Conservation (phyloP, 495 filamentous ascomycete genomes). For the Tuber indicum region DNA sequence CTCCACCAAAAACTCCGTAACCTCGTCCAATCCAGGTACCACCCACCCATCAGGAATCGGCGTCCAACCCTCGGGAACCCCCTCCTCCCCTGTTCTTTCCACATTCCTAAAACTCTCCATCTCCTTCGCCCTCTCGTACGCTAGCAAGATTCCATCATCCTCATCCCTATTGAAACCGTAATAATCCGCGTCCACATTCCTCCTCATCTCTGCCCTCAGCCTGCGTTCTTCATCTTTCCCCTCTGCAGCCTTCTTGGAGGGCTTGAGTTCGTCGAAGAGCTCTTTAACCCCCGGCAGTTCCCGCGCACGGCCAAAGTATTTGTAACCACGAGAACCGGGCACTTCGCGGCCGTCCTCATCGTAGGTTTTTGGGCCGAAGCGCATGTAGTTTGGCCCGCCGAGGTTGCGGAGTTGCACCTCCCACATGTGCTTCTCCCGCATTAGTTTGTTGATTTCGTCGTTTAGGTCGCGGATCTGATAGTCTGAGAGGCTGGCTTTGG, state of each 20-base stretch:
- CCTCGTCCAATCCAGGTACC: conserved; percentile 78
- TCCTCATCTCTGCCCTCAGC: conserved; percentile 61
- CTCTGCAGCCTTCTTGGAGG: conserved; percentile 53
- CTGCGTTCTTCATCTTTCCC: conserved; percentile 57
- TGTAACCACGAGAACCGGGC: conserved; percentile 56
- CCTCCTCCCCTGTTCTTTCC: conserved; percentile 47
- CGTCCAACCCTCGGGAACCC: conserved; percentile 60
- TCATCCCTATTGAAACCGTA: conserved; percentile 94
- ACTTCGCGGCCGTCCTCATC: conserved; percentile 92
- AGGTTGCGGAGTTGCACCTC: conserved; percentile 90
- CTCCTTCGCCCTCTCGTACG: conserved; percentile 78
- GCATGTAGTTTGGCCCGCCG: conserved; percentile 96
- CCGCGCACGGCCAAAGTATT: conserved; percentile 81
- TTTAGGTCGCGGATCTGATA: conserved; percentile 97
- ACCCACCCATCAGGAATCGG: conserved; percentile 80
- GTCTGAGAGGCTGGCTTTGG: conserved; percentile 63
- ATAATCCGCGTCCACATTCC: conserved; percentile 85
- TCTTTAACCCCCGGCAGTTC: conserved; percentile 96
- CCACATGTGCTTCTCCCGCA: conserved; percentile 98
- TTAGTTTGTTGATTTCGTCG: conserved; percentile 98
- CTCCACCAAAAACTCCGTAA: conserved; percentile 86
- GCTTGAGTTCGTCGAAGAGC: conserved; percentile 74
- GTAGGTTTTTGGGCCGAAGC: conserved; percentile 72
- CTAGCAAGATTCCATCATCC: conserved; percentile 77
- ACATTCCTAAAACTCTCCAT: conserved; percentile 63